Conservation (phyloP, 306 rosid genomes). For the Hippophae rhamnoides region DNA sequence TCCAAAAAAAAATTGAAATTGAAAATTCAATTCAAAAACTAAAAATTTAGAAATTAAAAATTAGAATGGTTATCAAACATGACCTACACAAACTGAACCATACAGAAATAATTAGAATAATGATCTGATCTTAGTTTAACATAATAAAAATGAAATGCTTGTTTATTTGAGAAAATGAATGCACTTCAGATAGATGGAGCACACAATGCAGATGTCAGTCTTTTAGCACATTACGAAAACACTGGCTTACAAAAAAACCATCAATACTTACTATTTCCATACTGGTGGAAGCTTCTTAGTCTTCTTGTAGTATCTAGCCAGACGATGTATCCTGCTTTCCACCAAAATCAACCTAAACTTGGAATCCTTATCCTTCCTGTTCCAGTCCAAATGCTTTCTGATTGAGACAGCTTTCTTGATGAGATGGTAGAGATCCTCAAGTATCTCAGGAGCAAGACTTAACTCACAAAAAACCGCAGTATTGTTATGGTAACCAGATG, state of each 20-base stretch:
- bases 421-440: background rate
- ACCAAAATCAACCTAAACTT: conserved; percentile 82
- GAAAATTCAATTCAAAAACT: too few relatives aligned
- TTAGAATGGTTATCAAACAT: too few relatives aligned
- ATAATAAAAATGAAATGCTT: too few relatives aligned
- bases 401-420: background rate
- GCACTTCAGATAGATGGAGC: too few relatives aligned
- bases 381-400: conserved; percentile 66
- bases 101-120: too few relatives aligned
- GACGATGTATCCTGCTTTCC: conserved; percentile 87
- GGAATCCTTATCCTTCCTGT: conserved; percentile 78
- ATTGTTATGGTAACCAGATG: background rate
- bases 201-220: too few relatives aligned
- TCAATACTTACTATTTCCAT: conserved; percentile 65
- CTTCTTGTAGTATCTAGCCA: conserved; percentile 80
- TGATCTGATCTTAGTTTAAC: too few relatives aligned
- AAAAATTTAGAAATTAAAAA: too few relatives aligned
- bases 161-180: too few relatives aligned
- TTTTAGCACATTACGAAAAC: too few relatives aligned
- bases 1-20: too few relatives aligned
- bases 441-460: background rate
- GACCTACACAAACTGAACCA: too few relatives aligned
- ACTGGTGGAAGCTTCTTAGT: conserved; percentile 91
- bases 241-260: background rate
- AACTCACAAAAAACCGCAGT: background rate